Conservation (phyloP, 352 stramenopile genomes). For the Pythium oligandrum region DNA sequence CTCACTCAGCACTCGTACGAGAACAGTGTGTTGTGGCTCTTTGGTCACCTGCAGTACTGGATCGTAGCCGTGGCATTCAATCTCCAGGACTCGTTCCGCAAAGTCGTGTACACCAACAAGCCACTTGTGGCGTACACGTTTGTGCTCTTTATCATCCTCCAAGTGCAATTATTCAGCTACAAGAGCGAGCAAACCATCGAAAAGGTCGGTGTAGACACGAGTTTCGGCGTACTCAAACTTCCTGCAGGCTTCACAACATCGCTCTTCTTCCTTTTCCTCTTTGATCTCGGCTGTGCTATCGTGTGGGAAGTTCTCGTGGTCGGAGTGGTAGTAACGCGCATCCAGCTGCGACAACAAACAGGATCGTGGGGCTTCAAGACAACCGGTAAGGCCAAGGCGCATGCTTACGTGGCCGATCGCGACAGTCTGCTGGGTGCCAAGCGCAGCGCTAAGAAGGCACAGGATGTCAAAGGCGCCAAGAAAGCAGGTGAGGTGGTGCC, state of each 20-base stretch:
- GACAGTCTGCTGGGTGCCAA: slow-evolving; percentile 36
- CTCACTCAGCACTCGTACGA: slow-evolving; percentile 72
- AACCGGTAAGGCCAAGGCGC: slow-evolving; percentile 8
- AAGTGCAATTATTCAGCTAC: slow-evolving; percentile 64
- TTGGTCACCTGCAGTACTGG: slow-evolving; percentile 76
- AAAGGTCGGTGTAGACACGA: slow-evolving; percentile 55
- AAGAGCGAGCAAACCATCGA: slow-evolving; percentile 42
- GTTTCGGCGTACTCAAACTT: slow-evolving; percentile 43
- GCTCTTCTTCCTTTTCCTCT: slow-evolving; percentile 67
- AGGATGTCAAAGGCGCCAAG: not conserved
- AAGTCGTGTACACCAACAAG: slow-evolving; percentile 52
- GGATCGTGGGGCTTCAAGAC: slow-evolving; percentile 14
- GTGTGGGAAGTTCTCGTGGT: slow-evolving; percentile 63
- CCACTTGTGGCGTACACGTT: slow-evolving; percentile 43
- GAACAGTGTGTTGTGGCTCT: slow-evolving; percentile 73
- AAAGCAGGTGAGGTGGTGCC: not conserved
- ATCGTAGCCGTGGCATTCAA: slow-evolving; percentile 69
- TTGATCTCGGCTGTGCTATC: slow-evolving; percentile 46
- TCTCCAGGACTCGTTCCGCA: slow-evolving; percentile 50
- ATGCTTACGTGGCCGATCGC: slow-evolving; percentile 41
- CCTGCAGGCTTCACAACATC: slow-evolving; percentile 49
- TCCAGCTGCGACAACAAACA: slow-evolving; percentile 34
- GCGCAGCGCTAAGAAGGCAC: slow-evolving; percentile 1
- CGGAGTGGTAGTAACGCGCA: slow-evolving; percentile 40
- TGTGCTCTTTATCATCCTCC: slow-evolving; percentile 47